Conservation (phyloP, 768 basidiomycete species). For the Flagelloscypha sp. region DNA sequence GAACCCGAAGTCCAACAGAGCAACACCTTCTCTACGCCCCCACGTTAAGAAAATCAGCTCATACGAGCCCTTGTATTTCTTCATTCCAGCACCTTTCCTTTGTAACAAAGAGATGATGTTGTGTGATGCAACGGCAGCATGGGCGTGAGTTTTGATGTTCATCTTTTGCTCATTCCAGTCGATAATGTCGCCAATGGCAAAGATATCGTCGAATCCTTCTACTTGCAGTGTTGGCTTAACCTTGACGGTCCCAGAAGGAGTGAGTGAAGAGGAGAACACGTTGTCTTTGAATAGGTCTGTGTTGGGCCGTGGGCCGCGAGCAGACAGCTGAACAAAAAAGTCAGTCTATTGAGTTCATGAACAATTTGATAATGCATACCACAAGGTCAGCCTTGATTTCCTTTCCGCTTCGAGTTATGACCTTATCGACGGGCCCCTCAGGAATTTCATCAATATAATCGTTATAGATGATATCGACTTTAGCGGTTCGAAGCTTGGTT, state of each 20-base stretch:
- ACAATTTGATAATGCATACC: constrained; percentile 34
- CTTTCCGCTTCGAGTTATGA: constrained; percentile 46
- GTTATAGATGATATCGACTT: constrained; percentile 41
- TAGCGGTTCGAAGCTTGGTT: constrained; percentile 30
- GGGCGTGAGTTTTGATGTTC: constrained; percentile 34
- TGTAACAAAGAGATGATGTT: constrained; percentile 35
- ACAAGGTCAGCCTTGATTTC: constrained; percentile 47
- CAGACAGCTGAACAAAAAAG: constrained; percentile 20
- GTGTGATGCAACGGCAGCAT: constrained; percentile 32
- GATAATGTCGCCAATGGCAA: constrained; percentile 51
- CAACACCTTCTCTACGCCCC: no score
- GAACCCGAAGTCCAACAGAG: no score
- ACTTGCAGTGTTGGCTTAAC: constrained; percentile 46
- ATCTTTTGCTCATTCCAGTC: constrained; percentile 50
- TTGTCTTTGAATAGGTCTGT: constrained; percentile 41
- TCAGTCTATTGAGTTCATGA: constrained; percentile 1
- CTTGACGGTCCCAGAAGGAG: constrained; percentile 29
- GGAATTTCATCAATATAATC: constrained; percentile 45
- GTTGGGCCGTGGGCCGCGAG: constrained; percentile 37
- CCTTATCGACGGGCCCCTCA: constrained; percentile 25
- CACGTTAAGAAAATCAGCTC: constrained; percentile 52
- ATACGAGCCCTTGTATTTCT: constrained; percentile 36
- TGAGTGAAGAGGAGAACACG: constrained; percentile 26
- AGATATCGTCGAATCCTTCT: constrained; percentile 35
- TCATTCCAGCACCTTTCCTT: no score